Conservation (phyloP, 768 basidiomycete genomes). For the Termitomyces sp. region DNA sequence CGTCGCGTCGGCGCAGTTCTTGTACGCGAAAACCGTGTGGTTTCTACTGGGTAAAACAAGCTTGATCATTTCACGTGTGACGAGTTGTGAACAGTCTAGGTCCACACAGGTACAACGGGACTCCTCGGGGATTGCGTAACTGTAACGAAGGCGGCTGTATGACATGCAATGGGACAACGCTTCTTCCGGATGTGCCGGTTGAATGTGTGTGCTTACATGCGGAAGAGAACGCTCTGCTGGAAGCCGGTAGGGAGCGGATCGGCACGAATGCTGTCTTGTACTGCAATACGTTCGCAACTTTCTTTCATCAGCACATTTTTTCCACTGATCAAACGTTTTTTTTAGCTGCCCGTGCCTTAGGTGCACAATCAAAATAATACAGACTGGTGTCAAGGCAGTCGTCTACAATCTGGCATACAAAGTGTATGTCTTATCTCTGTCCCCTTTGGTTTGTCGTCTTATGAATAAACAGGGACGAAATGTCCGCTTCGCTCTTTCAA, state of each 20-base stretch:
- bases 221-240: conserved; percentile 94
- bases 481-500: conserved; percentile 70
- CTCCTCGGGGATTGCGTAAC: conserved; percentile 83
- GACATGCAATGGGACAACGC: conserved; percentile 60
- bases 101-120: conserved; percentile 84
- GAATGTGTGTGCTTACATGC: conserved; percentile 96
- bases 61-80: background rate
- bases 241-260: conserved; percentile 90
- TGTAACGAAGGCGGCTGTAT: conserved; percentile 90
- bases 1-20: conserved; percentile 92
- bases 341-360: conserved; percentile 93
- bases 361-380: conserved; percentile 96
- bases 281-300: conserved; percentile 84
- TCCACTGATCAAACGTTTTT: background rate
- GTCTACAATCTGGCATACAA: conserved; percentile 95
- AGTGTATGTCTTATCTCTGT: conserved; percentile 54
- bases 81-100: background rate
- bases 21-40: conserved; percentile 75
- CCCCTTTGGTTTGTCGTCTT: background rate
- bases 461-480: conserved; percentile 59
- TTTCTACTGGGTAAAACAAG: conserved; percentile 65
- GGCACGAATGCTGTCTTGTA: conserved; percentile 81
- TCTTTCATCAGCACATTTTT: background rate
- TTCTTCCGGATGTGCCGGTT: conserved; percentile 40
- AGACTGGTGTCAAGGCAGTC: conserved; percentile 86